phyloP scores from a whole-genome alignment of 352 stramenopile species.

The Phytophthora tentaculata region DNA sequence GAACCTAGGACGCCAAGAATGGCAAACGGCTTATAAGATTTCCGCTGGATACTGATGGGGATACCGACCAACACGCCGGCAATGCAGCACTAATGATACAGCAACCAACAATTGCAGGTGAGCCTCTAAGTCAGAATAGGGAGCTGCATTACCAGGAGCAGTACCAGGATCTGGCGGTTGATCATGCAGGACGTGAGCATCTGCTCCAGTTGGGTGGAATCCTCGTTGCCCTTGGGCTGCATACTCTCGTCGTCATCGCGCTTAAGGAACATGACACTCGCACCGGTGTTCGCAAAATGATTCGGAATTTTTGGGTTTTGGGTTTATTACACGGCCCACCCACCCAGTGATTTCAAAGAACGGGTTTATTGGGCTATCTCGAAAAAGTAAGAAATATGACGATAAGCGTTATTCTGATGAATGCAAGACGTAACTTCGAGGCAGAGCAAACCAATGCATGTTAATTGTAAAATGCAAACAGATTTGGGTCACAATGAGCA shows the following conservation, averaged over 20 bases:
- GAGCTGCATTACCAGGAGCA: background rate
- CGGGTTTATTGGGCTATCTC: too few relatives aligned
- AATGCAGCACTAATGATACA: conserved; percentile 62
- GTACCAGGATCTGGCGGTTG: conserved; percentile 81
- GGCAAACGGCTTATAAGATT: conserved; percentile 84
- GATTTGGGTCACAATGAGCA: too few relatives aligned
- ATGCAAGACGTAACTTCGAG: too few relatives aligned
- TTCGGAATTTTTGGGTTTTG: too few relatives aligned
- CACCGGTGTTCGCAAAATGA: too few relatives aligned
- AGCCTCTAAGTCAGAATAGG: background rate
- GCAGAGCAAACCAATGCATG: too few relatives aligned
- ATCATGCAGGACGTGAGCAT: conserved; percentile 90
- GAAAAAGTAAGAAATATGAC: too few relatives aligned
- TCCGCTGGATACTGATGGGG: conserved; percentile 82
- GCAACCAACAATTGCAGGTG: background rate
- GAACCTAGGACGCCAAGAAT: conserved; percentile 77
- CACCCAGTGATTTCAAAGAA: too few relatives aligned
- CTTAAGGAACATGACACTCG: conserved; percentile 73
- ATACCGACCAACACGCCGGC: conserved; percentile 82
- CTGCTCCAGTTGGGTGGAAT: conserved; percentile 75
- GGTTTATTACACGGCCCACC: too few relatives aligned
- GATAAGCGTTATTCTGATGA: too few relatives aligned
- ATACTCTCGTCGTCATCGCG: conserved; percentile 46
- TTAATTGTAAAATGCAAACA: too few relatives aligned
- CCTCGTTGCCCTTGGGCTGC: conserved; percentile 67